A percentile compares a stretch with the other conserved stretches of the same genome.
phyloP scores from a whole-genome alignment of 176 grass and related monocot species.

The Carex littledalei region DNA sequence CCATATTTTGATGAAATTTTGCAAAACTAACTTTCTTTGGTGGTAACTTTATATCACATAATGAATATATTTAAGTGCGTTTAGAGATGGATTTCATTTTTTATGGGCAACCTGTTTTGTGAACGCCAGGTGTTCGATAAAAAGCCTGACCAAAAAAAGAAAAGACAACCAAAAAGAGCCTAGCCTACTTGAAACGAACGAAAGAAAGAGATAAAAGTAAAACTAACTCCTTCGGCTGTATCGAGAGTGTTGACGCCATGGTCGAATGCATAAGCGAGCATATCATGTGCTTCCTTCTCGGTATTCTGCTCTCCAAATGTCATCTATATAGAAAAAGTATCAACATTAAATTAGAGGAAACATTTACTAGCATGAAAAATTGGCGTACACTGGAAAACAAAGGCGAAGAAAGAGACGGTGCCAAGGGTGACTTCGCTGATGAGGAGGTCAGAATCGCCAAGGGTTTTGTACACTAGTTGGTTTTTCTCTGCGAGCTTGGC shows the following conservation, averaged over 20 bases:
- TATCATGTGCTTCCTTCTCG: conserved; percentile 45
- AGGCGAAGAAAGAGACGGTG: conserved; percentile 20
- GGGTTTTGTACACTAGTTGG: conserved; percentile 30
- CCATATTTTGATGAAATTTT: no score
- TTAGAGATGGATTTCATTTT: not conserved
- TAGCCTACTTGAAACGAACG: not conserved
- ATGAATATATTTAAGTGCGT: not conserved
- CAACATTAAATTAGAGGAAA: not conserved
- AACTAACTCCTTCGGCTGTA: conserved; percentile 35
- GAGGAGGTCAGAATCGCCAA: conserved; percentile 40
- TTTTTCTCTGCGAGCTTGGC: not conserved
- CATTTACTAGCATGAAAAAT: not conserved
- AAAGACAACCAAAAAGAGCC: not conserved
- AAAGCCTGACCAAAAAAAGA: not conserved
- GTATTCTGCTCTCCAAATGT: conserved; percentile 52
- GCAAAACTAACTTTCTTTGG: not conserved
- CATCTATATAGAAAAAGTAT: conserved; percentile 21
- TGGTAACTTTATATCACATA: not conserved
- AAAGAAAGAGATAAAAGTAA: not conserved
- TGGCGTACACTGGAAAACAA: not conserved
- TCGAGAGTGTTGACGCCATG: conserved; percentile 34
- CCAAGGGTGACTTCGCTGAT: conserved; percentile 42
- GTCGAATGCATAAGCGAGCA: conserved; percentile 32
- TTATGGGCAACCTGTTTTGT: not conserved
- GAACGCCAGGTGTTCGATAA: not conserved